Conservation (phyloP, 2,329 filamentous ascomycete genomes). For the Cladophialophora yegresii region DNA sequence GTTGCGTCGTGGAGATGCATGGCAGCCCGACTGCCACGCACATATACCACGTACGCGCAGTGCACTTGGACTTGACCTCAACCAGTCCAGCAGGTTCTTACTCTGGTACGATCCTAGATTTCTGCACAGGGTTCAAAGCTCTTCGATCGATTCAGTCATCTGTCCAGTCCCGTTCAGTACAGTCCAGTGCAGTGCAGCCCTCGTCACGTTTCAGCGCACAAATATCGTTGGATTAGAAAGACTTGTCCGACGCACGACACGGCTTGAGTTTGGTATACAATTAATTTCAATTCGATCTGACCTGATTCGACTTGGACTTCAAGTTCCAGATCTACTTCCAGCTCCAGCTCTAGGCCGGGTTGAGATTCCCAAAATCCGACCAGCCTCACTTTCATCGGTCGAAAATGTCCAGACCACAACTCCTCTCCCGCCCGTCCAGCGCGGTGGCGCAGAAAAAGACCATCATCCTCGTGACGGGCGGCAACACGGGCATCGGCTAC, state of each 20-base stretch:
- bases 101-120: no score
- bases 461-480: slow-evolving; percentile 34
- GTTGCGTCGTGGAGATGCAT: neutral
- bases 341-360: no score
- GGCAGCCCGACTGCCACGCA: no score
- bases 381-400: neutral
- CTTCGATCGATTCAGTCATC: no score
- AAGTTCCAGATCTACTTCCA: neutral
- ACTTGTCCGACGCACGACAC: neutral
- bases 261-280: neutral
- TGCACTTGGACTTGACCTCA: no score
- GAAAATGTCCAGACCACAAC: slow-evolving; percentile 32
- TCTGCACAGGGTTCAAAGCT: no score
- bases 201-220: no score
- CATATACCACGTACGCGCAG: no score
- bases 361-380: neutral
- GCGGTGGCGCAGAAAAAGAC: slow-evolving; percentile 29
- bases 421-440: slow-evolving; percentile 28
- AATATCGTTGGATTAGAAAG: neutral
- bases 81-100: no score
- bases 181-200: neutral
- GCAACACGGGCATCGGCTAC: slow-evolving; percentile 32
- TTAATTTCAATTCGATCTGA: neutral
- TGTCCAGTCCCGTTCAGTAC: no score
- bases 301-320: neutral